A percentile compares a stretch with the other conserved stretches of the same genome.
These are phyloP conservation scores for Paralagenidium karlingii DNA, from an alignment of 352 stramenopile species.

Conservation along the genomic window DNA sequence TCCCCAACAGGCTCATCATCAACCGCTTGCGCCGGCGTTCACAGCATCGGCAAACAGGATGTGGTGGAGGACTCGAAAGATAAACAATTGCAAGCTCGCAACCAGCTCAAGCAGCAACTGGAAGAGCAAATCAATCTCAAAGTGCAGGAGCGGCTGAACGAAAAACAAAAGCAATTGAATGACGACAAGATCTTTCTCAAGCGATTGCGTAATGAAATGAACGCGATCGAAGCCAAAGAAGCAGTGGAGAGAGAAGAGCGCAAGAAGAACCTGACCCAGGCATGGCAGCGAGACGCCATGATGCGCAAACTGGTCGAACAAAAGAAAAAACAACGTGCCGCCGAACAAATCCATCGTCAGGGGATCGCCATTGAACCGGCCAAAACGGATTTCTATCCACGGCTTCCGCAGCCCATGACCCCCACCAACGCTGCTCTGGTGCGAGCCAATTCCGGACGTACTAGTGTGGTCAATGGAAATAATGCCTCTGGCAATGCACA, in stretches of 20 bases:
- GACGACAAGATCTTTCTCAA: constrained; percentile 46
- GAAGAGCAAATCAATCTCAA: constrained; percentile 45
- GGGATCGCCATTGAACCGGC: constrained; percentile 8
- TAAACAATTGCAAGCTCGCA: constrained; percentile 20
- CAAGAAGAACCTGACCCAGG: constrained; percentile 37
- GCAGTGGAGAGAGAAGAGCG: constrained; percentile 31
- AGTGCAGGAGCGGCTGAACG: constrained; percentile 23
- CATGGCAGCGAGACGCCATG: constrained; percentile 43
- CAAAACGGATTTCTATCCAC: constrained; percentile 11
- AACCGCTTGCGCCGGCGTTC: constrained; percentile 43
- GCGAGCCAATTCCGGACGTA: too few species aligned
- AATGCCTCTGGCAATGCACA: background rate
- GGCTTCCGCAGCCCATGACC: constrained; percentile 14
- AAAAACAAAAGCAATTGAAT: constrained; percentile 23
- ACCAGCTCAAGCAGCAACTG: constrained; percentile 40
- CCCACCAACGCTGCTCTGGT: constrained; percentile 2
- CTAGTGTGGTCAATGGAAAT: too few species aligned
- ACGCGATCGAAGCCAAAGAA: constrained; percentile 46
- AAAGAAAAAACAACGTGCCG: constrained; percentile 45
- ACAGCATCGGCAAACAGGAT: background rate
- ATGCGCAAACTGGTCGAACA: constrained; percentile 51
- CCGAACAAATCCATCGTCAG: constrained; percentile 26
- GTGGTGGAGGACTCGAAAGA: constrained; percentile 40
- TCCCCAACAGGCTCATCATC: constrained; percentile 11
- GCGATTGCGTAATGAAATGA: constrained; percentile 38